Evolutionary conservation across 352 stramenopile species (phyloP), one percentile per base, ranked within the genome.

Genomic region (Pythium pyrilobum): DNA sequence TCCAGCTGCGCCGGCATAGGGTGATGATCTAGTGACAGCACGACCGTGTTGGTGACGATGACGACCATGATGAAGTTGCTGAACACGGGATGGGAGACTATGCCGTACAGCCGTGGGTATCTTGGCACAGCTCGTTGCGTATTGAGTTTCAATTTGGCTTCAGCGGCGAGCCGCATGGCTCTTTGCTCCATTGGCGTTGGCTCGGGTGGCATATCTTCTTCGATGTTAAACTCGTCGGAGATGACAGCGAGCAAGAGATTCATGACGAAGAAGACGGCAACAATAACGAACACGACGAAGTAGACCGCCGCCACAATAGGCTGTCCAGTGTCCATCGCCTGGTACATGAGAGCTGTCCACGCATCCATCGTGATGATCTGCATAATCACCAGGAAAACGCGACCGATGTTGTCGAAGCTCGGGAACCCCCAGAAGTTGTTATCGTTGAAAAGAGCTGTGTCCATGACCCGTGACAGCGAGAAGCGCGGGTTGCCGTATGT

Each of bases 301-400:
- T 95, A 97, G 0, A 97, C 33, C 2, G 74, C 69, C 7, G 57
- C 85, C 3, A 95, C 45, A 7, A 84, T 31, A 48, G 90, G 63
- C 33, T 74, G 59, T 8, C 74, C 76, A 13, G 74, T 69, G 46
- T 84, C 62, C 71, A 85, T 74, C 18, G 91, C 73, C 70, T 91
- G 90, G 64, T 97, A 95, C 84, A 98, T 97, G 48, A 97, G 88
- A 31, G 64, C 39, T 1, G 79, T 95, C 95, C 95, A 98, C 0
- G 95, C 95, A 72, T 98, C 94, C 39, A 96, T 66, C 4, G 93
- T 98, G 41, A 98, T 87, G 0, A 83, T 72, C 63, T 97, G 92
- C 58, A 98, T 97, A 34, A 97, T 96, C 5, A 89, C 96, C 28
- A 98, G 73, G 34, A 97, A 96, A 2, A 92, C 82, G 12, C 50